Evolutionary conservation across 352 stramenopile genomes (phyloP).

Genomic region (Pelagophyceae sp.): DNA sequence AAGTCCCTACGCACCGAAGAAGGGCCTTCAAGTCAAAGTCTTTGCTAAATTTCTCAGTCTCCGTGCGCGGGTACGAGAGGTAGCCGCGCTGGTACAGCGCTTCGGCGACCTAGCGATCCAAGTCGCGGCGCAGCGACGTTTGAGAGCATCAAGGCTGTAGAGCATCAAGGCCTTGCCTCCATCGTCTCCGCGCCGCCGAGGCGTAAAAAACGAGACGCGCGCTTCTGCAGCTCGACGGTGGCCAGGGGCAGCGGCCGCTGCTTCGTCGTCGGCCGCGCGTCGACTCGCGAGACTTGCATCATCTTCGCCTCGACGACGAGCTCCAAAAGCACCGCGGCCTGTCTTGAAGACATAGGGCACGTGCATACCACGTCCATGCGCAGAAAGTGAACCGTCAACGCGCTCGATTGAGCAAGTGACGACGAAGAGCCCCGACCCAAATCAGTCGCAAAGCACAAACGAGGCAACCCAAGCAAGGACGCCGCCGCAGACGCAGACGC

Average conservation of each 20-base stretch:
- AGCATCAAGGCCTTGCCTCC: too few relatives aligned
- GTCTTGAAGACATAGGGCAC: too few relatives aligned
- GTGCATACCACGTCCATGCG: too few relatives aligned
- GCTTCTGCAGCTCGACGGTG: constrained; percentile 97
- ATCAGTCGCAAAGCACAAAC: too few relatives aligned
- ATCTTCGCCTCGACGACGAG: constrained; percentile 49
- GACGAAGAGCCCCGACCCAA: too few relatives aligned
- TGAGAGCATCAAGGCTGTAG: too few relatives aligned
- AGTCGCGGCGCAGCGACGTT: too few relatives aligned
- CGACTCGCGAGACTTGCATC: not conserved
- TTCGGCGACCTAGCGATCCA: constrained; percentile 77
- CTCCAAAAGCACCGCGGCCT: too few relatives aligned
- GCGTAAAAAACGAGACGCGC: constrained; percentile 82
- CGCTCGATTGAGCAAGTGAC: too few relatives aligned
- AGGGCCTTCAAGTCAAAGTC: constrained; percentile 73
- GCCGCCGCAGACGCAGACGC: constrained; percentile 58
- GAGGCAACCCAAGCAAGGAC: too few relatives aligned
- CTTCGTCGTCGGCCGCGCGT: constrained; percentile 63
- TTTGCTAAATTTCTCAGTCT: constrained; percentile 96
- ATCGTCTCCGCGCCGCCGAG: constrained; percentile 92
- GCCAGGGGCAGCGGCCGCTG: constrained; percentile 89
- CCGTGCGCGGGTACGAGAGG: constrained; percentile 96
- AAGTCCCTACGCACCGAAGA: too few relatives aligned
- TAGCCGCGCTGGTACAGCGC: constrained; percentile 93
- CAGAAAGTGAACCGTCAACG: too few relatives aligned